Base-by-base conservation (phyloP, 2,329 filamentous ascomycete species). In the Hypomyces rosellus region DNA sequence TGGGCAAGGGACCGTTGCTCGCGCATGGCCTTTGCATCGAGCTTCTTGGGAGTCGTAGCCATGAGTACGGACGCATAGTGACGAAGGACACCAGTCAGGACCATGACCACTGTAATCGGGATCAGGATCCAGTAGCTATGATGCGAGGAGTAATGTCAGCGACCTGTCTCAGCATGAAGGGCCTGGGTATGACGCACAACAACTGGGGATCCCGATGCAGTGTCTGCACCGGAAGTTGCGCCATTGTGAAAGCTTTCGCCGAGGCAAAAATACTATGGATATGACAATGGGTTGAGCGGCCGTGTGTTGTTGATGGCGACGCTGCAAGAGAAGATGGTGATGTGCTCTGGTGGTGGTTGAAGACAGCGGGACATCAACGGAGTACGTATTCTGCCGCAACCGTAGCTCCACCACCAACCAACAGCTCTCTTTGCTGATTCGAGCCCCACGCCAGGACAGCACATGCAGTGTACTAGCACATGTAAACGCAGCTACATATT, bases 161-260 rank as follows among this genome's bases (percentile, higher is more conserved):
- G 39, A 39, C 36, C 33, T 47, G 38, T 33, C 41, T 38, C 39
- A 22, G 20, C 20, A 33, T 7, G 18, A 34, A 18, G 40, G 45
- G 33, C 33, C 9, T 34, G 15, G 25, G n/a, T 12, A 22, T 18
- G 34, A 70, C 88, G 66, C 76, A 97, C 93, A 99, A 96, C 58
- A 99, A 78, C 73, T 96, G 91, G 65, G 93, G 92, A 86, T 99
- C 95, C 81, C 93, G 74, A 75, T 95, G 88, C 81, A 99, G 96
- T 76, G 90, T 93, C 78, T 99, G 93, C 61, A 89, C 85, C 58
- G 87, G 81, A 59, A 86, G 78, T 74, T 93, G 85, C 62, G 87
- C 86, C 92, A 97, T 97, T 37, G 15, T 34, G 45, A 18, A 25
- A 16, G 41, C n/a, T 41, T 30, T 16, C 9, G 16, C 42, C 16